Evolutionary conservation across 163 green algal species (phyloP).

Genomic region (Scenedesmus sp.): DNA sequence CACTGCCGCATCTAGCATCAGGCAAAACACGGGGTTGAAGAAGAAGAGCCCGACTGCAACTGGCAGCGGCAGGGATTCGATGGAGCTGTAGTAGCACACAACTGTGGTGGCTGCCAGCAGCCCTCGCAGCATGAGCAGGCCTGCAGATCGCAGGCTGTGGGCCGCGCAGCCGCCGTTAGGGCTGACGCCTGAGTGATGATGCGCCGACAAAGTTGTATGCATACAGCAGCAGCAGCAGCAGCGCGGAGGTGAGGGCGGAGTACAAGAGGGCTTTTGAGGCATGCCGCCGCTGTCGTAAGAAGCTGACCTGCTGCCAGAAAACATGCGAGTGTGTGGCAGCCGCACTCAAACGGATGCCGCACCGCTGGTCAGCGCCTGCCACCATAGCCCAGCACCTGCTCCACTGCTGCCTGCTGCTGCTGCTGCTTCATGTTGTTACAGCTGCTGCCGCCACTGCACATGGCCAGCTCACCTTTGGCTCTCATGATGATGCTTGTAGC

Average conservation of each 20-base stretch:
- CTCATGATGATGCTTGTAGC: constrained; percentile 10
- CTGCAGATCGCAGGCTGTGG: no score
- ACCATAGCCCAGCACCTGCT: not conserved
- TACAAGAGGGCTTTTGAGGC: not conserved
- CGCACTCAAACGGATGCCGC: no score
- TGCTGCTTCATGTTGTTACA: not conserved
- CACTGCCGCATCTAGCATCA: constrained; percentile 32
- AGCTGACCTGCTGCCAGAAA: not conserved
- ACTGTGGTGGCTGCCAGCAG: constrained; percentile 34
- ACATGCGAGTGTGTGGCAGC: not conserved
- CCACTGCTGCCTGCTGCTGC: not conserved
- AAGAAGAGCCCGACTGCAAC: constrained; percentile 50
- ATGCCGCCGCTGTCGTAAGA: not conserved
- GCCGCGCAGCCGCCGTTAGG: not conserved
- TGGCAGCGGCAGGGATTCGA: constrained; percentile 39
- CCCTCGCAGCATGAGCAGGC: constrained; percentile 52
- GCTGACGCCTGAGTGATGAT: not conserved
- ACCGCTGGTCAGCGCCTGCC: no score
- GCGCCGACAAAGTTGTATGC: not conserved
- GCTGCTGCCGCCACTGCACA: not conserved
- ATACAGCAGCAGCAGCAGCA: not conserved
- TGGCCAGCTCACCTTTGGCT: not conserved
- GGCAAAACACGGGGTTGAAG: constrained; percentile 41
- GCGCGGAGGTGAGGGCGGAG: not conserved
- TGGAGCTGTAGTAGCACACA: constrained; percentile 38